These are phyloP conservation scores for Phoenix dactylifera DNA, from an alignment of 176 grass and related monocot genomes.

Conservation along the genomic window DNA sequence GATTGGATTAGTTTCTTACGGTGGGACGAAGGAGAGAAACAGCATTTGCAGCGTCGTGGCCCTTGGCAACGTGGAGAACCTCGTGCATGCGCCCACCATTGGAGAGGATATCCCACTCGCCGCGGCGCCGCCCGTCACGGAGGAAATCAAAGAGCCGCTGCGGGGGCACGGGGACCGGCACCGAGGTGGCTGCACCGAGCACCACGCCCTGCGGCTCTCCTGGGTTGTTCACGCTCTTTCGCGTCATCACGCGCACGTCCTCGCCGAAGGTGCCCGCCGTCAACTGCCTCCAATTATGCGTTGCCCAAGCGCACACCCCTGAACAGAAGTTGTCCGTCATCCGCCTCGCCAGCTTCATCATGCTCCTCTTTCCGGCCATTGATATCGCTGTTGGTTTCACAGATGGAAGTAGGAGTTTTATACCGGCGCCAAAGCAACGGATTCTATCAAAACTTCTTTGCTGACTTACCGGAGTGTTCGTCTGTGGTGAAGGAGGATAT, in stretches of 20 bases:
- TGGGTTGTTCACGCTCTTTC: conserved; percentile 44
- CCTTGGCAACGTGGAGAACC: conserved; percentile 28
- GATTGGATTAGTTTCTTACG: conserved; percentile 24
- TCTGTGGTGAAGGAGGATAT: conserved; percentile 33
- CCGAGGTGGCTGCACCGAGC: conserved; percentile 20
- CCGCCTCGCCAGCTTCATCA: conserved; percentile 23
- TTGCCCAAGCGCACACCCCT: background rate
- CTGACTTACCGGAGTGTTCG: conserved; percentile 32
- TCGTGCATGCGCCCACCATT: conserved; percentile 28
- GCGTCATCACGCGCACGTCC: conserved; percentile 15
- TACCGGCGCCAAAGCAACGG: background rate
- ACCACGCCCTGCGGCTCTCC: conserved; percentile 53
- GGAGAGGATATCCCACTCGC: conserved; percentile 35
- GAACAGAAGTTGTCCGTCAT: conserved; percentile 38
- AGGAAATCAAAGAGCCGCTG: conserved; percentile 32
- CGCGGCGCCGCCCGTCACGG: conserved; percentile 41
- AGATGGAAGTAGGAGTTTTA: background rate
- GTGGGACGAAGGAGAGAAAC: conserved; percentile 45
- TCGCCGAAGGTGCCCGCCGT: background rate
- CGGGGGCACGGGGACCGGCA: conserved; percentile 22
- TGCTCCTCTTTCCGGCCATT: conserved; percentile 14
- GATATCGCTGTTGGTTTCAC: conserved; percentile 21
- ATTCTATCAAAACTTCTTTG: background rate
- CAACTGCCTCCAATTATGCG: background rate
- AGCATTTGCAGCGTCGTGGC: conserved; percentile 21